A percentile compares a stretch with the other conserved stretches of the same genome.
phyloP scores from a whole-genome alignment of 2,329 filamentous ascomycete species.

The Cladosporium sp. region DNA sequence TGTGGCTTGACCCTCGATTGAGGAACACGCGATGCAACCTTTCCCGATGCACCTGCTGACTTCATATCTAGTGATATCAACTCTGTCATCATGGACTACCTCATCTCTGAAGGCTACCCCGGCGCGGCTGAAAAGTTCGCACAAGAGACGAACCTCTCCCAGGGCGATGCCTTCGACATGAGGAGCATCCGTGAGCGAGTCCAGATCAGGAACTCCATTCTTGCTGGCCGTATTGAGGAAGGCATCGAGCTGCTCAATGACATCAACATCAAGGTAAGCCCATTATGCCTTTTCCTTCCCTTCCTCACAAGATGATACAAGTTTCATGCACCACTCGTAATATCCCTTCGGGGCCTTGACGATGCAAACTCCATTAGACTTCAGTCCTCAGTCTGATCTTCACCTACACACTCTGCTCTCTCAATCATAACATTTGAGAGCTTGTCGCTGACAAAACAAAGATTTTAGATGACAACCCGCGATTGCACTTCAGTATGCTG shows the following conservation, averaged over 20 bases:
- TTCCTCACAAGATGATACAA: conserved; percentile 82
- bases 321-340: conserved; percentile 99
- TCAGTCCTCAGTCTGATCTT: conserved; percentile 82
- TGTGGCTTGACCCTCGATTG: conserved; percentile 9
- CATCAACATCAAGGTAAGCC: conserved; percentile 79
- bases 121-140: conserved; percentile 90
- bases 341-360: conserved; percentile 74
- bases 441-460: conserved; percentile 36
- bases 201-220: conserved; percentile 78
- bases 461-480: conserved; percentile 80
- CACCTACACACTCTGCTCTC: conserved; percentile 22
- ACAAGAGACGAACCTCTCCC: conserved; percentile 80
- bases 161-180: conserved; percentile 61
- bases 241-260: conserved; percentile 88
- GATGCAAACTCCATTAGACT: conserved; percentile 70
- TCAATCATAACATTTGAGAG: background rate
- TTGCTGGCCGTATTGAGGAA: conserved; percentile 75
- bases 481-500: conserved; percentile 83
- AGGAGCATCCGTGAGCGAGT: conserved; percentile 71
- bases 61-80: conserved; percentile 74
- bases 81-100: conserved; percentile 89
- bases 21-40: conserved; percentile 1
- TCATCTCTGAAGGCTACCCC: conserved; percentile 92
- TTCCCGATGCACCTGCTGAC: background rate
- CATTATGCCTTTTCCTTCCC: conserved; percentile 1